A percentile compares a stretch with the other conserved stretches of the same genome.
phyloP scores from a whole-genome alignment of 305 asterid species.

The Fraxinus velutina region DNA sequence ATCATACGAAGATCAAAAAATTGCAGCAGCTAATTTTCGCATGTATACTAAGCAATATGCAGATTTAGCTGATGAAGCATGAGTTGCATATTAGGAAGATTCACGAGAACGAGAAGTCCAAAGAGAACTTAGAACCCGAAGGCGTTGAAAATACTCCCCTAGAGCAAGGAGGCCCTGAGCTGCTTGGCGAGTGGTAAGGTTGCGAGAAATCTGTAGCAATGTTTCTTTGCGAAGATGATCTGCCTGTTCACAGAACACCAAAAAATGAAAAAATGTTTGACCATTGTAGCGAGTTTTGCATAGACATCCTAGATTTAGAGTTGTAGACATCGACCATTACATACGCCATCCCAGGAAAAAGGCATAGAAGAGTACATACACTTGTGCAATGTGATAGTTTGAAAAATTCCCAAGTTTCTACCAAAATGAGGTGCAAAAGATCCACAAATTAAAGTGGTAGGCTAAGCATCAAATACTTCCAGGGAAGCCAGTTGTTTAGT shows the following conservation, averaged over 20 bases:
- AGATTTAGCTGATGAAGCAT: conserved; percentile 10
- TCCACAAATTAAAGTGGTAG: not conserved
- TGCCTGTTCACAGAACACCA: conserved; percentile 46
- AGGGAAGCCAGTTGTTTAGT: not conserved
- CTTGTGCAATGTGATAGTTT: not conserved
- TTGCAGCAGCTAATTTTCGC: conserved; percentile 29
- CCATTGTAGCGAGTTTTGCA: not conserved
- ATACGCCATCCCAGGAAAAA: not conserved
- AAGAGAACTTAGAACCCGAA: conserved; percentile 56
- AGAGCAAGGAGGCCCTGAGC: conserved; percentile 69
- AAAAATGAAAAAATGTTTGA: not conserved
- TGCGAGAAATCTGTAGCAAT: conserved; percentile 61
- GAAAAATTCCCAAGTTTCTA: not conserved
- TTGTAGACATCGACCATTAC: not conserved
- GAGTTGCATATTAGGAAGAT: conserved; percentile 28
- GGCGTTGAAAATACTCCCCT: conserved; percentile 73
- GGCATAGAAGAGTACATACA: not conserved
- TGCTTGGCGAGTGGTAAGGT: conserved; percentile 53
- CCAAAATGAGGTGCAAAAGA: not conserved
- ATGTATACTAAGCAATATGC: conserved; percentile 24
- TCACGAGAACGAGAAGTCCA: conserved; percentile 54
- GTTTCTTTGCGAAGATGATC: conserved; percentile 78
- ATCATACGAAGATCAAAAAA: conserved; percentile 38
- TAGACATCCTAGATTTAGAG: not conserved
- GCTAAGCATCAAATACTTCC: not conserved